phyloP scores from a whole-genome alignment of 148 eudicot species.

The Heliosperma pusillum region DNA sequence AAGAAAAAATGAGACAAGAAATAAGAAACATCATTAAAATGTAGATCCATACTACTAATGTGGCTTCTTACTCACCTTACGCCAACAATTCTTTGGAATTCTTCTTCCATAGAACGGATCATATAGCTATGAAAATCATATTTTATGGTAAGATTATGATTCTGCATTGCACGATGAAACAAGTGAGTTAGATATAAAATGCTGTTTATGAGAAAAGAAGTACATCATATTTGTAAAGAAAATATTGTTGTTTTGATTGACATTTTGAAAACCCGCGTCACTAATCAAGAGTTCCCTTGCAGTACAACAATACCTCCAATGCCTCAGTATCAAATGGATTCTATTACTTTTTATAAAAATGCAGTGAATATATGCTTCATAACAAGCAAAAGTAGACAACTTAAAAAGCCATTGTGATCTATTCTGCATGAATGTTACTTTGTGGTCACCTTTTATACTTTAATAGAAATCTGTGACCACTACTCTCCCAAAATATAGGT shows the following conservation, averaged over 20 bases:
- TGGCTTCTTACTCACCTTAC: conserved; percentile 63
- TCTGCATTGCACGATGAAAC: conserved; percentile 60
- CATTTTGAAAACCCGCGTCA: background rate
- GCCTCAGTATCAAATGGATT: background rate
- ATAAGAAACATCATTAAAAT: background rate
- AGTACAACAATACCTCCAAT: background rate
- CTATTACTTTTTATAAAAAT: background rate
- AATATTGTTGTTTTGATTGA: background rate
- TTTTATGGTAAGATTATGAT: conserved; percentile 79
- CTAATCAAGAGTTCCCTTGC: background rate
- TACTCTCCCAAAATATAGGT: too few relatives aligned
- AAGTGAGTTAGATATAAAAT: background rate
- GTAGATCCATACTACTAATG: background rate
- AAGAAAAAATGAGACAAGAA: too few relatives aligned
- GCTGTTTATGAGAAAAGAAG: background rate
- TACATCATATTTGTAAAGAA: background rate
- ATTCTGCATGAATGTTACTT: too few relatives aligned
- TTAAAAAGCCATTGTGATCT: background rate
- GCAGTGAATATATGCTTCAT: background rate
- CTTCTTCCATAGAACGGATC: conserved; percentile 99
- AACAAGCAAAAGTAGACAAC: background rate
- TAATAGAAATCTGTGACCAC: too few relatives aligned
- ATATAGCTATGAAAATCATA: conserved; percentile 99
- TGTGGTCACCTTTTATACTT: too few relatives aligned
- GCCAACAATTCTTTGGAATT: conserved; percentile 94